A percentile compares a stretch with the other conserved stretches of the same genome.
These are phyloP conservation scores for Colletotrichum cordylinicola DNA, from an alignment of 2,329 filamentous ascomycete species.

Conservation along the genomic window DNA sequence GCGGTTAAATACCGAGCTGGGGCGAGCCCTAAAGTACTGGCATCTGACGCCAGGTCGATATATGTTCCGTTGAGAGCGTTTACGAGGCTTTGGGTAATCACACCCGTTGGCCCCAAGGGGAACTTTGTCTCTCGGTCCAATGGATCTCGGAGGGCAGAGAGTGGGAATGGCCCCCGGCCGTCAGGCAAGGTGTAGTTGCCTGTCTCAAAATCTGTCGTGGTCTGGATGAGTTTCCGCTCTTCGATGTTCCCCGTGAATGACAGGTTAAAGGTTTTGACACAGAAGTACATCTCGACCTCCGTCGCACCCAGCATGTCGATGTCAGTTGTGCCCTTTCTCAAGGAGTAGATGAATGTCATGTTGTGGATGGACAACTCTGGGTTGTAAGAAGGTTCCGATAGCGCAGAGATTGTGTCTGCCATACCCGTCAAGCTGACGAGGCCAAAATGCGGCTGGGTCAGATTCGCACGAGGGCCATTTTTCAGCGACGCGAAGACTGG, in stretches of 20 bases:
- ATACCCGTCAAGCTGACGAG: background rate
- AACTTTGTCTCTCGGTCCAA: background rate
- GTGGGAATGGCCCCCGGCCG: background rate
- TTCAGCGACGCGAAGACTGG: background rate
- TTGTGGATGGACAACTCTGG: constrained; percentile 4
- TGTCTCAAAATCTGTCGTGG: background rate
- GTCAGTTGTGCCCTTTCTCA: background rate
- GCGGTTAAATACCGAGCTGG: background rate
- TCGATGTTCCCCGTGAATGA: background rate
- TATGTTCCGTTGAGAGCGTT: background rate
- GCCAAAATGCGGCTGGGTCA: background rate
- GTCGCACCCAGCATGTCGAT: background rate
- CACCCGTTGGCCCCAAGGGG: background rate
- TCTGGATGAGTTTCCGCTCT: background rate
- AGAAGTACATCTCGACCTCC: background rate
- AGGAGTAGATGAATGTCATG: background rate
- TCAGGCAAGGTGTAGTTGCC: background rate
- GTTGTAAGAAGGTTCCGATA: background rate
- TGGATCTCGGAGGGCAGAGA: background rate
- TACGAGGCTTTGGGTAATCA: background rate
- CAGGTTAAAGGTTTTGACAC: background rate
- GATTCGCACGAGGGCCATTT: background rate
- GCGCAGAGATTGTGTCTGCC: background rate
- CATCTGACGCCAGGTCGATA: background rate
- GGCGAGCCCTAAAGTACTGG: background rate